Percentiles rank a stretch among this genome's conserved stretches.
Conservation (phyloP, 1,284 basidiomycete species). For the Quambalaria eucalypti region DNA sequence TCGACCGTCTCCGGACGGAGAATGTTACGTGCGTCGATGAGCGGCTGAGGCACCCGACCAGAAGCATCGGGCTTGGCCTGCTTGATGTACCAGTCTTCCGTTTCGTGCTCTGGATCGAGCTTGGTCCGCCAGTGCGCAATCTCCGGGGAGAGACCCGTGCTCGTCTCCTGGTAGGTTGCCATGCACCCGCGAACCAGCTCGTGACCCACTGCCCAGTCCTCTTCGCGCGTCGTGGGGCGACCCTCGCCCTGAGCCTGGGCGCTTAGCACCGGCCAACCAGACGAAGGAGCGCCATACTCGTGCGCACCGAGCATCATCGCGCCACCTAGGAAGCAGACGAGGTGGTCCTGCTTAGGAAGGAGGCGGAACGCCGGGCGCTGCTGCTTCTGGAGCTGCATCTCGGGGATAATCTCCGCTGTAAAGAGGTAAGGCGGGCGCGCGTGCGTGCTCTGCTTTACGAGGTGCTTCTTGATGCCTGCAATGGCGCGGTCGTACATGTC, state of each 20-base stretch:
- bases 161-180: constrained; percentile 67
- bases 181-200: constrained; percentile 78
- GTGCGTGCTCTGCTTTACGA: constrained; percentile 54
- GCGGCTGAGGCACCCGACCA: constrained; percentile 45
- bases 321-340: constrained; percentile 89
- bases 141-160: constrained; percentile 57
- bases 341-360: constrained; percentile 82
- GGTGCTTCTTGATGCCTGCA: constrained; percentile 65
- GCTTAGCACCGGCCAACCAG: neutral
- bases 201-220: constrained; percentile 71
- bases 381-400: constrained; percentile 5
- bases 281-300: neutral
- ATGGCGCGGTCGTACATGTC: constrained; percentile 82
- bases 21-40: constrained; percentile 79
- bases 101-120: constrained; percentile 2
- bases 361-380: constrained; percentile 44
- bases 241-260: neutral
- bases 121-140: constrained; percentile 38
- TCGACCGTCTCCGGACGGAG: constrained; percentile 84
- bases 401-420: constrained; percentile 64
- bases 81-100: constrained; percentile 42
- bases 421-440: constrained; percentile 56
- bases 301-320: constrained; percentile 76
- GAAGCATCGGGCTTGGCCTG: constrained; percentile 8
- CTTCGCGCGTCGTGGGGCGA: constrained; percentile 44